Evolutionary conservation across 2,329 filamentous ascomycete genomes (phyloP).

Genomic region (Immersiporthe knoxdaviesiana): DNA sequence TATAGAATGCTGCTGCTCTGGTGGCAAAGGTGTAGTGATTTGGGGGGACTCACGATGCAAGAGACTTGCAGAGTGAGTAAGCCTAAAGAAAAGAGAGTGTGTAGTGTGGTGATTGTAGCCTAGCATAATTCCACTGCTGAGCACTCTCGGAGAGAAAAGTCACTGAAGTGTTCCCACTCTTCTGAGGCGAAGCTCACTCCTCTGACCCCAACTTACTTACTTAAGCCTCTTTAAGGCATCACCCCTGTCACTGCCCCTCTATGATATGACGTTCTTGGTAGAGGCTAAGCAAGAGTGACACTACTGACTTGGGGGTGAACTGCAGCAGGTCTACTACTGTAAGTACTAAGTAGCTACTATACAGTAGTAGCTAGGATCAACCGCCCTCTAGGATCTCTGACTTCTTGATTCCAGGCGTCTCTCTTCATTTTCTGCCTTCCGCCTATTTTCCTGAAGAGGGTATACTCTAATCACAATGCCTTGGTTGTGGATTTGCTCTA

Average conservation of each 20-base stretch:
- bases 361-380: no score
- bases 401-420: not conserved
- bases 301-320: not conserved
- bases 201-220: not conserved
- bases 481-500: not conserved
- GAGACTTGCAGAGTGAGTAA: not conserved
- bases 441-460: not conserved
- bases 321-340: not conserved
- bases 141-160: not conserved
- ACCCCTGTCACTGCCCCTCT: conserved; percentile 23
- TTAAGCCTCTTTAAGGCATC: not conserved
- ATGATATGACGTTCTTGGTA: conserved; percentile 22
- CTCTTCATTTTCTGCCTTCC: not conserved
- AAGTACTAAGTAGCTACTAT: no score
- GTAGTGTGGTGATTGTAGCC: conserved; percentile 4
- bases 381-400: not conserved
- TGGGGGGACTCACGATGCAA: not conserved
- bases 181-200: conserved; percentile 13
- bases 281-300: not conserved
- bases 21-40: not conserved
- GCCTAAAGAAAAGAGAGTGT: not conserved
- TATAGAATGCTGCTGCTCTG: not conserved
- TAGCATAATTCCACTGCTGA: not conserved
- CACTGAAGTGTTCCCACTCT: conserved; percentile 10
- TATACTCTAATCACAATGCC: not conserved